phyloP scores from a whole-genome alignment of 2,329 filamentous ascomycete genomes.

The Arthrinium puccinioides region DNA sequence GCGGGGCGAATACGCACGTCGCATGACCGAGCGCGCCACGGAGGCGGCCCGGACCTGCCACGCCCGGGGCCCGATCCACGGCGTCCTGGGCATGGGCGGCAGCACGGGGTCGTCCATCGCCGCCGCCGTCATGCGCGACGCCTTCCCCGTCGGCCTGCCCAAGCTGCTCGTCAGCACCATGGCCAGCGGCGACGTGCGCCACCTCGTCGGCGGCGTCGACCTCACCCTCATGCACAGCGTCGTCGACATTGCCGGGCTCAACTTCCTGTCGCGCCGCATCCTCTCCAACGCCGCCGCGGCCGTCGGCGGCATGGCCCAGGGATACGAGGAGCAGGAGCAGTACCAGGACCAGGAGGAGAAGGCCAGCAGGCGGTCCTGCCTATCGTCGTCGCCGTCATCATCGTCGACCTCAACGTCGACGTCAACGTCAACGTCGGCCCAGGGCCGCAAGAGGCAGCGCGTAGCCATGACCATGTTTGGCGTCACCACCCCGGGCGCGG shows the following conservation, averaged over 20 bases:
- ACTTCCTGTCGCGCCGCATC: conserved; percentile 49
- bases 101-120: conserved; percentile 56
- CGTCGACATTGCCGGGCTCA: conserved; percentile 62
- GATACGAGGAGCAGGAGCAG: conserved; percentile 24
- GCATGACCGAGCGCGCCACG: not conserved
- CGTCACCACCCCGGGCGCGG: conserved; percentile 61
- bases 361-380: too few species aligned
- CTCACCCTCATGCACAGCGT: conserved; percentile 66
- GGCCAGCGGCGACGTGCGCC: conserved; percentile 57
- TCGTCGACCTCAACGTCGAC: too few species aligned
- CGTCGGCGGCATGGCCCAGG: conserved; percentile 49
- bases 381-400: too few species aligned
- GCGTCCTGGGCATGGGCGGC: conserved; percentile 53
- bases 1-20: conserved; percentile 1
- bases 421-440: too few species aligned
- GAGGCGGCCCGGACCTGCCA: too few species aligned
- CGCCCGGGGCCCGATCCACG: too few species aligned
- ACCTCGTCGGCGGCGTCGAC: conserved; percentile 61
- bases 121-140: conserved; percentile 52
- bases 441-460: conserved; percentile 36
- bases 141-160: conserved; percentile 57
- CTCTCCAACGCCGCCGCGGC: conserved; percentile 56
- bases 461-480: conserved; percentile 69
- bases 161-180: conserved; percentile 66
- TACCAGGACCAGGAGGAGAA: conserved; percentile 3